Evolutionary conservation across 352 stramenopile genomes (phyloP), one percentile per base, ranked within the genome.

Genomic region (Pythium guiyangense): DNA sequence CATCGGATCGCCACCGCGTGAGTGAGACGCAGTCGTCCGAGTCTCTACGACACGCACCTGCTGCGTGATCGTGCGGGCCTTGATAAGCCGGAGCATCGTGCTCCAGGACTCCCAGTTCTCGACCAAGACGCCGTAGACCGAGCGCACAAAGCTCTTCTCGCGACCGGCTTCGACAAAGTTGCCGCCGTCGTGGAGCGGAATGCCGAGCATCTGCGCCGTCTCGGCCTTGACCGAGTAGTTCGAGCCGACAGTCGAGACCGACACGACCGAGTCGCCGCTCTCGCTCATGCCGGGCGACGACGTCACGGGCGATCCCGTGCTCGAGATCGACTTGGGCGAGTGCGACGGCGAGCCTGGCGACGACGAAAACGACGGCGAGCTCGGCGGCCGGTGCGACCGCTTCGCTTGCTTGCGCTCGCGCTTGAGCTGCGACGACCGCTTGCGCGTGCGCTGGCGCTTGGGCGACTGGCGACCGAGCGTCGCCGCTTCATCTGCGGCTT

Each of bases 71-170:
- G 72, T 70, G 6, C 84, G 72, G 3, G 78, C 71, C 55, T 88
- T 91, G 57, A 93, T 86, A n/a, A 92, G 57, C 11, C 73, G 79
- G 35, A 92, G 66, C 42, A 95, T 84, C n/a, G 80, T 88, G 51
- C 79, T 90, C 86, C 86, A 95, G 0, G 79, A 66, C 49, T 90
- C 79, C 82, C 81, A 92, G 49, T 95, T 93, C 49, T 92, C 82
- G 6, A 79, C 79, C n/a, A 95, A 66, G 3, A 92, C 71, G 5
- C 79, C 73, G 39, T 94, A 95, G 14, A 94, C 70, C 3, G 78
- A 69, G 1, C 72, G 69, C 15, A 84, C 73, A 50, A 93, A 93
- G 54, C 72, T 86, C 51, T 73, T 72, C 20, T 71, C 73, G 15
- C 76, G 63, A 10, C 68, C 64, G 44, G 83, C 71, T 17, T 78